phyloP scores from a whole-genome alignment of 2,329 filamentous ascomycete species.

The Pseudogymnoascus sp. region DNA sequence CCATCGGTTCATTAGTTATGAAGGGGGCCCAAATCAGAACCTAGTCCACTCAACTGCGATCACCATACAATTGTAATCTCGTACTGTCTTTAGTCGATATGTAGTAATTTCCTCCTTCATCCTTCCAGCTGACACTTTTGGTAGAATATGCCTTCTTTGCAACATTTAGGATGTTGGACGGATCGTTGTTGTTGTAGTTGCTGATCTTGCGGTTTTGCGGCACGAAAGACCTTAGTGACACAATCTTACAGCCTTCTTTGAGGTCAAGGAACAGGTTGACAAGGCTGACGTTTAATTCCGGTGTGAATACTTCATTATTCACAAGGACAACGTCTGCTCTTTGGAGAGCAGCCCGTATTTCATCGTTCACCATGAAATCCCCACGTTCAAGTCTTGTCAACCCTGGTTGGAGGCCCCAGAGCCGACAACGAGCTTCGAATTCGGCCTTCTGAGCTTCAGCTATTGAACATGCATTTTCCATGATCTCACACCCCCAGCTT shows the following conservation, averaged over 20 bases:
- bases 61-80: constrained; percentile 15
- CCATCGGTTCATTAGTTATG: constrained; percentile 8
- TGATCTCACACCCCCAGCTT: constrained; percentile 94
- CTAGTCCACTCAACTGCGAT: constrained; percentile 1
- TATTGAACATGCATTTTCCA: constrained; percentile 78
- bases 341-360: constrained; percentile 64
- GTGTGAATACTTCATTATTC: constrained; percentile 95
- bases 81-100: constrained; percentile 60
- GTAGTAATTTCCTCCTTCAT: constrained; percentile 74
- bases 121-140: constrained; percentile 79
- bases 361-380: constrained; percentile 68
- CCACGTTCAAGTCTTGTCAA: constrained; percentile 71
- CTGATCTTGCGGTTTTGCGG: constrained; percentile 69
- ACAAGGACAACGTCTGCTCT: constrained; percentile 91
- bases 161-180: constrained; percentile 73
- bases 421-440: constrained; percentile 71
- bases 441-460: constrained; percentile 74
- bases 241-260: constrained; percentile 80
- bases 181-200: constrained; percentile 63
- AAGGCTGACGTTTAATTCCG: constrained; percentile 74
- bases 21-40: constrained; percentile 5
- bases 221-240: constrained; percentile 88
- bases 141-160: constrained; percentile 62
- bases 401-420: constrained; percentile 82
- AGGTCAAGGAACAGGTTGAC: constrained; percentile 87